Evolutionary conservation across 345 rosid species (phyloP).

Genomic region (Citropsis articulata): DNA sequence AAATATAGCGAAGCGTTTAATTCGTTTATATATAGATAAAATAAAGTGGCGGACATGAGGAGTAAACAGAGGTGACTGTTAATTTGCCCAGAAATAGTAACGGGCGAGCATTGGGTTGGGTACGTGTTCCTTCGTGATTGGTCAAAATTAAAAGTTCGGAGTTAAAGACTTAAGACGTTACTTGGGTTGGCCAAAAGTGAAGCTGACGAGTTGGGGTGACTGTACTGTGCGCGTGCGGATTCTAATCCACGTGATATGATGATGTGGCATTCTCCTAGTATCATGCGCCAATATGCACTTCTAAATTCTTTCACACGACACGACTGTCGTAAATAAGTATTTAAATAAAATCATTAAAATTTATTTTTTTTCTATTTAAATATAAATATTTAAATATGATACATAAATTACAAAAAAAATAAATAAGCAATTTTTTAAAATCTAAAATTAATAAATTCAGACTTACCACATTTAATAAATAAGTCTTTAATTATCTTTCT

Average conservation of each 20-base stretch:
- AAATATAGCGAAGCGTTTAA: not conserved
- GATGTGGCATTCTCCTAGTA: slow-evolving; percentile 3
- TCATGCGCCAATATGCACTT: not conserved
- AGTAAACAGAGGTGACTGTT: slow-evolving; percentile 10
- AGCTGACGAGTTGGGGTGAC: not conserved
- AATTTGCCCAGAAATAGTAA: not conserved
- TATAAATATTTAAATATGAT: no score
- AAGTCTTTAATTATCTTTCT: no score
- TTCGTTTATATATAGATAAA: not conserved
- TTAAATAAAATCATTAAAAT: no score
- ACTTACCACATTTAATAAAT: not conserved
- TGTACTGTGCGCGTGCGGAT: not conserved
- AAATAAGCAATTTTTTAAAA: no score
- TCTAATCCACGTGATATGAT: not conserved
- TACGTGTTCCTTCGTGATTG: not conserved
- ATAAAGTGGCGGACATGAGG: not conserved
- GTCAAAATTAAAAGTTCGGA: not conserved
- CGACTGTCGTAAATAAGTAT: no score
- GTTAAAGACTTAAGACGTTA: no score
- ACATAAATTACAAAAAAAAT: no score
- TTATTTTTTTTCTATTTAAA: accelerated
- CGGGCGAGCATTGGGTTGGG: not conserved
- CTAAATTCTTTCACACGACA: no score
- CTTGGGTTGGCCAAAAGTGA: no score
- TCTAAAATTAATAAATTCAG: no score